Base-by-base conservation (phyloP, 1,284 basidiomycete species). In the Ceratobasidium theobromae region DNA sequence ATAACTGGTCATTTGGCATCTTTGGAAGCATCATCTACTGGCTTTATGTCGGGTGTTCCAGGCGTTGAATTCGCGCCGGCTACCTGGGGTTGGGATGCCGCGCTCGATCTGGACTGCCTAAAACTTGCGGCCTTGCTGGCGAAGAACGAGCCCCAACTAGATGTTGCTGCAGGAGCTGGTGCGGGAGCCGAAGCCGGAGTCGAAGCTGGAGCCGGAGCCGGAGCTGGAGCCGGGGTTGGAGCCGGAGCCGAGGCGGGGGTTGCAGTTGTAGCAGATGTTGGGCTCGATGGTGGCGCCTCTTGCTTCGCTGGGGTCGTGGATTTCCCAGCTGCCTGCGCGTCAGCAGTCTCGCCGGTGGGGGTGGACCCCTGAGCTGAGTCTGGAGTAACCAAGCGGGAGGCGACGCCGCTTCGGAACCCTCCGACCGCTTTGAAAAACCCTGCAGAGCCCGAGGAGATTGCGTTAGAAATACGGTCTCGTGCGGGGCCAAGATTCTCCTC, bases 401-500 rank as follows among this genome's bases (percentile, higher is more conserved):
- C 38, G 3, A 72, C 69, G 12, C 66, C 67, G 30, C 80, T 89
- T n/a, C 86, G 81, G 16, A 95, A 88, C 32, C 91, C 91, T 73
- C 92, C 91, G 21, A 95, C 86, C 0, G 92, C 92, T 70, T 88
- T 91, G 78, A 95, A 88, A 71, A 97, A 86, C 68, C 84, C 87
- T n/a, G 88, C 83, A 0, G 90, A 90, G 6, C 92, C 89, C 1
- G 82, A 82, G 0, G 82, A 84, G 48, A 94, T 72, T 0, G 91
- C 93, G 28, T 86, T 82, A 14, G 86, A 82, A 43, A 96, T 84
- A 0, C 88, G 93, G 74, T 96, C 93, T 3, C 91, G 83, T 0
- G 93, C 88, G 1, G 94, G 92, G 1, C 87, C 93, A 2, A 97
- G 83, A 71, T 93, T 90, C 75, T 96, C 89, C 32, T 95, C 91